Evolutionary conservation across 371 early-diverging fungal species (phyloP), one percentile per base, ranked within the genome.

Genomic region (Mortierella sp.): DNA sequence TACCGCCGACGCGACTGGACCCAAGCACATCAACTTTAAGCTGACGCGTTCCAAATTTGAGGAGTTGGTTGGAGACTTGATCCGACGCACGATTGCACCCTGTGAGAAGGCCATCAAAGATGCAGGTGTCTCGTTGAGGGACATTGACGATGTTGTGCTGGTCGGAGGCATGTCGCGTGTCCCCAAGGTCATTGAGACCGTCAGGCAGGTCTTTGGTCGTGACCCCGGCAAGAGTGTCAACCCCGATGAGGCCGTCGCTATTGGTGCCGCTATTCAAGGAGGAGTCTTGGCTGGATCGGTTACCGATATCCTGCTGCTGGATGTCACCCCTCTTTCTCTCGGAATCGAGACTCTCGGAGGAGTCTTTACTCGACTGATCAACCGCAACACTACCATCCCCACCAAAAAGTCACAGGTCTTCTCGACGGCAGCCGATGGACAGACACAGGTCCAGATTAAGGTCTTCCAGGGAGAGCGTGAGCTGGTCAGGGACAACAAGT

Each of bases 91-190:
- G 46, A 82, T 98, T 69, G 90, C 94, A 74, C 99, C 99, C 40
- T 99, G 99, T 90, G 95, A 98, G 88, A 96, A 96, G 90, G 99
- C 99, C 46, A 86, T 99, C 80, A 96, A 96, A 90, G 99, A 99
- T 90, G 99, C 99, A 54, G 95, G 95, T 70, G 91, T 99, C 31
- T 74, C 88, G 54, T 89, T 92, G 76, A 93, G 87, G 73, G 96
- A 97, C 37, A 95, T 99, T 78, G 93, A 95, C 84, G 99, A 99
- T 88, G 98, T 99, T 46, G 97, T 99, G 80, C 91, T 99, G 76
- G 99, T 99, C 59, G 99, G 99, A 86, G 99, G 99, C 86, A 98
- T 98, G 99, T 96, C 98, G 51, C 95, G 99, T 87, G 97, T 99
- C 92, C 99, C 99, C 82, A 97, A 96, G 90, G 98, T 99, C 31